Evolutionary conservation across 2,329 filamentous ascomycete genomes (phyloP).

Genomic region (Hyphodiscus sp.): DNA sequence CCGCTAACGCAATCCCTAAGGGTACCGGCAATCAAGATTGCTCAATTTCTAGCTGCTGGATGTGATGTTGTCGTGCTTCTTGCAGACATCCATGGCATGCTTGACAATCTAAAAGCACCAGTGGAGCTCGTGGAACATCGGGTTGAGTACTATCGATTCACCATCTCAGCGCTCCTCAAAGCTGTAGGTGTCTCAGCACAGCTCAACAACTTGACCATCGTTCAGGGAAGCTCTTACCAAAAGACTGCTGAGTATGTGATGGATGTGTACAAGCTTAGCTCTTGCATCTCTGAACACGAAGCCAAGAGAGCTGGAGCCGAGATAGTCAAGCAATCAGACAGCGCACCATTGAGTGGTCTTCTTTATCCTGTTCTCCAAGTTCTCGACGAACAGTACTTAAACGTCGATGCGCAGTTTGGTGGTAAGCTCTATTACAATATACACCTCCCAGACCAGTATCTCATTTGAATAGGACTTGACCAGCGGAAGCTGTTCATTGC

Average conservation of each 20-base stretch:
- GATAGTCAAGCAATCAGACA: neutral
- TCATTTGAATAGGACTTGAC: neutral
- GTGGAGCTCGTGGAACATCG: conserved; percentile 76
- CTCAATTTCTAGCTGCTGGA: conserved; percentile 66
- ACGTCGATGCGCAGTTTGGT: conserved; percentile 83
- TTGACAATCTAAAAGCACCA: conserved; percentile 76
- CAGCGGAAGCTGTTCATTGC: neutral
- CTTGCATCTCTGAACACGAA: neutral
- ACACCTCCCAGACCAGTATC: neutral
- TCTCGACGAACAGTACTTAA: conserved; percentile 41
- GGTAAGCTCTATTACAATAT: conserved; percentile 33
- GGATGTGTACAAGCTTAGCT: conserved; percentile 34
- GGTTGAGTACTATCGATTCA: conserved; percentile 70
- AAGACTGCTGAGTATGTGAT: conserved; percentile 65
- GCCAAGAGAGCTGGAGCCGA: neutral
- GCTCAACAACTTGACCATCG: conserved; percentile 40
- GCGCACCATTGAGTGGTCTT: neutral
- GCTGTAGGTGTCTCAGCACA: conserved; percentile 73
- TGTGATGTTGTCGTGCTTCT: conserved; percentile 72
- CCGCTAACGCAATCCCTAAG: neutral
- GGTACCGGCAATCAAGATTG: conserved; percentile 32
- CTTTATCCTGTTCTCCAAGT: conserved; percentile 34
- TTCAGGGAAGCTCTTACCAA: conserved; percentile 1
- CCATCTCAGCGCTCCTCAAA: conserved; percentile 68
- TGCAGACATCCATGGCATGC: conserved; percentile 64